phyloP scores from a whole-genome alignment of 1,284 basidiomycete genomes.

The Phellopilus nigrolimitatus region DNA sequence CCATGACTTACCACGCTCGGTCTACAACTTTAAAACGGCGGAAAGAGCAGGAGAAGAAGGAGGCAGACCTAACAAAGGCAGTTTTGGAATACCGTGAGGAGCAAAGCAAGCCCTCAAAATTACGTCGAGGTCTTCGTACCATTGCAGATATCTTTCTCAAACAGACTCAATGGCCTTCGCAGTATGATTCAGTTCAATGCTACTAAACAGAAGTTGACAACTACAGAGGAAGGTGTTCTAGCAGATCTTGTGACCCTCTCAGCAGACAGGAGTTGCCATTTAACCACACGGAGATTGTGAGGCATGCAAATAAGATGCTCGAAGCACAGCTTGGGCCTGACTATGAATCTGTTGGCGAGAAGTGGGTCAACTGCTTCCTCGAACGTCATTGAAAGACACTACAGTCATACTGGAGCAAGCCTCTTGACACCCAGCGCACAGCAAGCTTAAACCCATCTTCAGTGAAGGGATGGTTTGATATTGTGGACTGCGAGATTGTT shows the following conservation, averaged over 20 bases:
- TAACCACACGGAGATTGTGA: background rate
- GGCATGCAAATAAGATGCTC: background rate
- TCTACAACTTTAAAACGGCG: too few species aligned
- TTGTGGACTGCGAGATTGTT: constrained; percentile 22
- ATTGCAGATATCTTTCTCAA: too few species aligned
- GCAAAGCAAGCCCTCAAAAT: too few species aligned
- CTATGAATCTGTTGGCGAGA: constrained; percentile 11
- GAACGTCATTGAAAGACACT: constrained; percentile 19
- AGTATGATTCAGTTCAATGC: constrained; percentile 5
- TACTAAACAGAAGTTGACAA: constrained; percentile 25
- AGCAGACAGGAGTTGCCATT: constrained; percentile 24
- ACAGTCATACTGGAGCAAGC: constrained; percentile 27
- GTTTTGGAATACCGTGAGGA: too few species aligned
- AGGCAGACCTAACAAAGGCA: too few species aligned
- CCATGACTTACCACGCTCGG: too few species aligned
- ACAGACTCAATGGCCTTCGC: background rate
- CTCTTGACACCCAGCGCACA: constrained; percentile 27
- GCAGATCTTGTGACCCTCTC: constrained; percentile 25
- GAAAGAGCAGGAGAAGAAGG: too few species aligned
- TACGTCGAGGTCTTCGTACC: too few species aligned
- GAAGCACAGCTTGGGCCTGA: background rate
- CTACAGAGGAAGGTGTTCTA: constrained; percentile 24
- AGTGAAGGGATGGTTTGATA: constrained; percentile 27
- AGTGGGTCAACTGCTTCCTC: constrained; percentile 20
- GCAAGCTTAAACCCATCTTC: constrained; percentile 26